Conservation (phyloP, 2,329 filamentous ascomycete genomes). For the Fusarium hainanense region DNA sequence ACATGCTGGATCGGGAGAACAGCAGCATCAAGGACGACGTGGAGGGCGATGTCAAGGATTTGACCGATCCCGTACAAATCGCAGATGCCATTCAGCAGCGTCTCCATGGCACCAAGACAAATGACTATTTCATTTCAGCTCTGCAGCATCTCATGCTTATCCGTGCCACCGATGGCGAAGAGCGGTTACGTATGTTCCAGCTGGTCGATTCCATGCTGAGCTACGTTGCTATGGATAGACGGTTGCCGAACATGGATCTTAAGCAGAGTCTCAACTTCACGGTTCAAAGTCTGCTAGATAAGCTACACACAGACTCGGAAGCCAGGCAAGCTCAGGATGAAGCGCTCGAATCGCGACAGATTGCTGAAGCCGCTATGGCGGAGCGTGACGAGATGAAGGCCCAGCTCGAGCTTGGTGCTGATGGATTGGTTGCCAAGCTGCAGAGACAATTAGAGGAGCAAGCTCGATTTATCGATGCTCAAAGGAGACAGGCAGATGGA, state of each 20-base stretch:
- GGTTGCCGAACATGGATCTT: slow-evolving; percentile 94
- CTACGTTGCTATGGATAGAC: slow-evolving; percentile 97
- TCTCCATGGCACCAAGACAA: slow-evolving; percentile 82
- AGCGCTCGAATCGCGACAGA: slow-evolving; percentile 87
- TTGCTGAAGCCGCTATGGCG: slow-evolving; percentile 94
- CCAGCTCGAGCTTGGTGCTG: slow-evolving; percentile 88
- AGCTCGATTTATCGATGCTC: slow-evolving; percentile 87
- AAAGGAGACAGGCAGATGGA: slow-evolving; percentile 84
- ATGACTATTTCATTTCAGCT: slow-evolving; percentile 96
- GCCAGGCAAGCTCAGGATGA: slow-evolving; percentile 93
- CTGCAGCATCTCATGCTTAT: slow-evolving; percentile 96
- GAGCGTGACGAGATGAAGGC: slow-evolving; percentile 95
- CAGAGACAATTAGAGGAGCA: slow-evolving; percentile 97
- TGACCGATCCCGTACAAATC: slow-evolving; percentile 93
- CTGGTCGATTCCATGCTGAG: slow-evolving; percentile 98
- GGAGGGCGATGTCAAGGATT: slow-evolving; percentile 87
- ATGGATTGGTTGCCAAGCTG: slow-evolving; percentile 91
- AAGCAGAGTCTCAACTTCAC: slow-evolving; percentile 98
- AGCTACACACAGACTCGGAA: slow-evolving; percentile 95
- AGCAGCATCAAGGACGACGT: slow-evolving; percentile 90
- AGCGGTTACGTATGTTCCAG: slow-evolving; percentile 94
- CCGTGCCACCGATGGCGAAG: slow-evolving; percentile 89
- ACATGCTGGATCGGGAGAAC: slow-evolving; percentile 90
- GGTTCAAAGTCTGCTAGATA: slow-evolving; percentile 93
- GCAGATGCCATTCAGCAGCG: slow-evolving; percentile 91